Conservation (phyloP, 257 asterid species). For the Scutellaria minor region DNA sequence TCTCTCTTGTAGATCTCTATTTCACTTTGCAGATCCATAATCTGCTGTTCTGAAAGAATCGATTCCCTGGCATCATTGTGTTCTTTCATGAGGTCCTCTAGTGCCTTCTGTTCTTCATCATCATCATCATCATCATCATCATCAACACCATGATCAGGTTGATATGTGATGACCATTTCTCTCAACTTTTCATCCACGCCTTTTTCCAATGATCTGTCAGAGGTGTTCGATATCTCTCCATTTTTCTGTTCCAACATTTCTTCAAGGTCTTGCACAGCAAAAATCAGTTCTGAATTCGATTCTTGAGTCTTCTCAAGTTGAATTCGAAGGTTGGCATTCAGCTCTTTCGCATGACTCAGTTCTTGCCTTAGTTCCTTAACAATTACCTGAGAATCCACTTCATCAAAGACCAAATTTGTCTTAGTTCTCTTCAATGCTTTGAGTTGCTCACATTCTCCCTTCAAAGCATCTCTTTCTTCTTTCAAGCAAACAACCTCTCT, state of each 20-base stretch:
- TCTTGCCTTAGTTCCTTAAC: conserved; percentile 82
- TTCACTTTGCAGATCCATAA: conserved; percentile 66
- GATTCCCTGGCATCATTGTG: conserved; percentile 60
- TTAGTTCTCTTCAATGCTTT: conserved; percentile 45
- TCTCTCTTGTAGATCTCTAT: conserved; percentile 74
- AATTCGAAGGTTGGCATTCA: conserved; percentile 69
- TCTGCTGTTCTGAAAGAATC: conserved; percentile 60
- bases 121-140: conserved; percentile 60
- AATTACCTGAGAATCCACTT: conserved; percentile 59
- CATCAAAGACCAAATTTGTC: conserved; percentile 49
- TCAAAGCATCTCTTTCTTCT: conserved; percentile 73
- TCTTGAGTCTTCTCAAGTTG: conserved; percentile 93
- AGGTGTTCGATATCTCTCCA: conserved; percentile 41
- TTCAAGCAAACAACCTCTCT: conserved; percentile 61
- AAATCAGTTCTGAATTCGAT: conserved; percentile 84
- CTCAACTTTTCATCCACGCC: conserved; percentile 30
- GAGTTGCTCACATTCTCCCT: conserved; percentile 58
- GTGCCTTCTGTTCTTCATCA: conserved; percentile 81
- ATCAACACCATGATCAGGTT: conserved; percentile 42
- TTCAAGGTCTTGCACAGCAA: conserved; percentile 89
- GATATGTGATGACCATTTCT: conserved; percentile 34
- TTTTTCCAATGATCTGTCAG: conserved; percentile 31
- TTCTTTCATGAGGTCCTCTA: conserved; percentile 77
- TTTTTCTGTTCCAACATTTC: conserved; percentile 80
- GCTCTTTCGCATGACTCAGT: conserved; percentile 66